Conservation (phyloP, 208 protist genomes). For the Trypanosomatidae sp. region DNA sequence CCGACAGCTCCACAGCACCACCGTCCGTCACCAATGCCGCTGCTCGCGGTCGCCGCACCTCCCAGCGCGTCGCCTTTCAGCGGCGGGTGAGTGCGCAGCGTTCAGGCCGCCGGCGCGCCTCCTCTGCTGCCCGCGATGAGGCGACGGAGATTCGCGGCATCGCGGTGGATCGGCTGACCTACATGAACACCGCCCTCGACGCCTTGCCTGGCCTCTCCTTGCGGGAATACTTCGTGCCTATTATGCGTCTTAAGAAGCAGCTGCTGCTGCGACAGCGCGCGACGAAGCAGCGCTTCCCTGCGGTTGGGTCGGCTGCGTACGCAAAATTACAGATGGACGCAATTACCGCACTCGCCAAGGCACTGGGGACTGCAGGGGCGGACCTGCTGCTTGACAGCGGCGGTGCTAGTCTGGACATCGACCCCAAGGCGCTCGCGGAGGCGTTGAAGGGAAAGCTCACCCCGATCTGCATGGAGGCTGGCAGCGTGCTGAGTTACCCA, state of each 20-base stretch:
- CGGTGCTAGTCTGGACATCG: slow-evolving; percentile 37
- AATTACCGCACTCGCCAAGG: slow-evolving; percentile 40
- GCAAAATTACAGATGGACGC: slow-evolving; percentile 40
- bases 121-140: neutral
- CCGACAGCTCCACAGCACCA: no score
- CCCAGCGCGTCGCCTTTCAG: no score
- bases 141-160: slow-evolving; percentile 26
- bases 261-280: slow-evolving; percentile 37
- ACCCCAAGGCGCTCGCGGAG: slow-evolving; percentile 45
- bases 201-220: slow-evolving; percentile 63
- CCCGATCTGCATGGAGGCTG: slow-evolving; percentile 54
- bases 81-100: slow-evolving; percentile 13
- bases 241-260: slow-evolving; percentile 60
- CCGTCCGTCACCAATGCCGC: no score
- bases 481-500: slow-evolving; percentile 67
- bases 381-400: slow-evolving; percentile 44
- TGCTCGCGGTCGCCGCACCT: no score
- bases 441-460: slow-evolving; percentile 49
- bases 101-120: slow-evolving; percentile 8
- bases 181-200: slow-evolving; percentile 77
- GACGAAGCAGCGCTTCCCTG: slow-evolving; percentile 31
- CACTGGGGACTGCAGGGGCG: slow-evolving; percentile 42
- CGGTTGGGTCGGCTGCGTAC: slow-evolving; percentile 13
- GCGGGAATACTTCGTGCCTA: slow-evolving; percentile 66
- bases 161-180: slow-evolving; percentile 60